Evolutionary conservation across 306 rosid genomes (phyloP).

Genomic region (Albizia julibrissin): DNA sequence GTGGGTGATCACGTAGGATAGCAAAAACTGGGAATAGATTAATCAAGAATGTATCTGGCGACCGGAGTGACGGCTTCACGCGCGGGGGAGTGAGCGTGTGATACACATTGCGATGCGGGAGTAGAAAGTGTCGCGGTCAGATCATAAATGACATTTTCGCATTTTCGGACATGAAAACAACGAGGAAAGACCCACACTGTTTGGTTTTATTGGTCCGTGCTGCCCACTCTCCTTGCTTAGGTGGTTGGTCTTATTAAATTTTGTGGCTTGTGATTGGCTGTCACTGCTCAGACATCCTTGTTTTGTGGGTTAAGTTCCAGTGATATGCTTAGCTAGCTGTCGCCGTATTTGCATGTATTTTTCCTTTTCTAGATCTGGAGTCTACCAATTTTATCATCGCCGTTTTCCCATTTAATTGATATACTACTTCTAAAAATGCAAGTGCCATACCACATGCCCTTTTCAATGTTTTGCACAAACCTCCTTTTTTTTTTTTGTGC

Average conservation of each 20-base stretch:
- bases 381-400: constrained; percentile 5
- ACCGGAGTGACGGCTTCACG: constrained; percentile 33
- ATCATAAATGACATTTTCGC: constrained; percentile 37
- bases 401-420: neutral
- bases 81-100: constrained; percentile 30
- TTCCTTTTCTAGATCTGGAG: neutral
- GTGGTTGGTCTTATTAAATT: constrained; percentile 17
- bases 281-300: constrained; percentile 25
- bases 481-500: neutral
- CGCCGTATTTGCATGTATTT: neutral
- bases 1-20: neutral
- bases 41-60: constrained; percentile 19
- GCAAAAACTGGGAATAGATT: constrained; percentile 8
- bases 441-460: neutral
- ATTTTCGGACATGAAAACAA: constrained; percentile 36
- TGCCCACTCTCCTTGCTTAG: constrained; percentile 28
- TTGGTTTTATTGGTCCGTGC: constrained; percentile 43
- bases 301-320: neutral
- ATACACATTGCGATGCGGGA: constrained; percentile 1
- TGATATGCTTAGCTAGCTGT: neutral
- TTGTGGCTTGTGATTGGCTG: constrained; percentile 37
- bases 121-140: constrained; percentile 43
- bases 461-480: neutral
- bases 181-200: constrained; percentile 20
- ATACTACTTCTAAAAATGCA: neutral